Evolutionary conservation across 371 early-diverging fungal genomes (phyloP).

Genomic region (Rhizopus delemar): DNA sequence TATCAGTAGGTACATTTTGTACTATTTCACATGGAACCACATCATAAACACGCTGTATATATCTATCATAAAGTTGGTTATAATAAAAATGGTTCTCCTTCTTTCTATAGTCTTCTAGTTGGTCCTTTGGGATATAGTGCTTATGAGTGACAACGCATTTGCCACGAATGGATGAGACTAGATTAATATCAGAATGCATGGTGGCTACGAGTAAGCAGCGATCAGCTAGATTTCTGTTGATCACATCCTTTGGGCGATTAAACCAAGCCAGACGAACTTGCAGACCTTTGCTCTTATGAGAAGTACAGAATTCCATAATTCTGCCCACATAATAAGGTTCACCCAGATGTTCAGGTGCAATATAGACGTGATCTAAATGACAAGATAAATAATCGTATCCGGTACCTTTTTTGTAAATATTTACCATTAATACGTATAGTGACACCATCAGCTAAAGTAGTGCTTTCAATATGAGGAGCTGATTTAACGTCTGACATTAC

Average conservation of each 20-base stretch:
- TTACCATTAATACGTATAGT: conserved; percentile 40
- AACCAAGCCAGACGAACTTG: conserved; percentile 80
- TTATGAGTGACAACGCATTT: conserved; percentile 77
- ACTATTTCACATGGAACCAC: conserved; percentile 77
- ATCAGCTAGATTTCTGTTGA: conserved; percentile 70
- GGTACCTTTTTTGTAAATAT: not conserved
- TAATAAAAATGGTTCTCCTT: conserved; percentile 80
- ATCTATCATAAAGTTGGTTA: conserved; percentile 83
- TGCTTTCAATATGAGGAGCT: conserved; percentile 20
- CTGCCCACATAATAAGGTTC: conserved; percentile 83
- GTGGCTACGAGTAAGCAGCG: conserved; percentile 78
- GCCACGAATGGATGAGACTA: conserved; percentile 79
- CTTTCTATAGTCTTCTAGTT: conserved; percentile 59
- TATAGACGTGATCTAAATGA: conserved; percentile 72
- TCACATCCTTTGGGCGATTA: conserved; percentile 79
- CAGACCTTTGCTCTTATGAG: conserved; percentile 47
- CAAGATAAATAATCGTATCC: not conserved
- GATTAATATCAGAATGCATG: conserved; percentile 87
- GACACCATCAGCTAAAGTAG: conserved; percentile 30
- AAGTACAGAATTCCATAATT: conserved; percentile 77
- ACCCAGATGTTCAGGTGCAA: conserved; percentile 72
- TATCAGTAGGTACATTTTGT: conserved; percentile 76
- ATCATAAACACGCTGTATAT: conserved; percentile 85
- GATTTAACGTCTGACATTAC: conserved; percentile 25
- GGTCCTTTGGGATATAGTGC: conserved; percentile 58